Percentiles rank a stretch among this genome's conserved stretches.
Evolutionary conservation across 495 filamentous ascomycete species (phyloP).

Genomic region (Tuber brumale): DNA sequence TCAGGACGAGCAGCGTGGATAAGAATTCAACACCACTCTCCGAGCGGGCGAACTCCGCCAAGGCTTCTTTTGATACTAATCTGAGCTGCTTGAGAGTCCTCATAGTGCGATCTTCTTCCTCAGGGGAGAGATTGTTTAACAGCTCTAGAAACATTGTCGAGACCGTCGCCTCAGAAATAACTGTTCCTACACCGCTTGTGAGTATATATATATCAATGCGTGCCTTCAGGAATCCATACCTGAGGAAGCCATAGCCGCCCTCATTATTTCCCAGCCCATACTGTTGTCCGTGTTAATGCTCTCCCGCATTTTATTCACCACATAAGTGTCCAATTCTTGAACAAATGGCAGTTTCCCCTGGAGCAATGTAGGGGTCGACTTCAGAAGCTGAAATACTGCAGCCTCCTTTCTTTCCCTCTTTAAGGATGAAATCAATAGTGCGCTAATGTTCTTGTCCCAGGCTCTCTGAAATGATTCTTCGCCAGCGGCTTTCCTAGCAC

Average conservation of each 20-base stretch:
- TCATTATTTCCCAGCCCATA: constrained; percentile 43
- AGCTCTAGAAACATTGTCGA: constrained; percentile 45
- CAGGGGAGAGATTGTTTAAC: constrained; percentile 46
- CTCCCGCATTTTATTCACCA: constrained; percentile 28
- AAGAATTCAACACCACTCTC: constrained; percentile 51
- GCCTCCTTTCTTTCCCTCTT: constrained; percentile 25
- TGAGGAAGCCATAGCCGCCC: constrained; percentile 47
- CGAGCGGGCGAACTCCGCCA: constrained; percentile 46
- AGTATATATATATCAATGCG: not conserved
- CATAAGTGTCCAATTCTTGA: constrained; percentile 31
- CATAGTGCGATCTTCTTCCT: constrained; percentile 42
- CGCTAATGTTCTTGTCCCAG: constrained; percentile 23
- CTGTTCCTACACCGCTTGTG: not conserved
- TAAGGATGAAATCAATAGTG: constrained; percentile 26
- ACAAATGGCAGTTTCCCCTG: constrained; percentile 13
- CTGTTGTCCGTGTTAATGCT: constrained; percentile 28
- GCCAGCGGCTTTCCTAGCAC: constrained; percentile 18
- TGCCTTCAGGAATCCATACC: not conserved
- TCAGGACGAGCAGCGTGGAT: constrained; percentile 52
- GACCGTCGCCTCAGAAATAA: constrained; percentile 17
- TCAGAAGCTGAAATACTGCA: constrained; percentile 21
- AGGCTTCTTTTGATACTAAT: constrained; percentile 44
- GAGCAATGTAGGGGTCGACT: constrained; percentile 16
- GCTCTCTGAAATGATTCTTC: constrained; percentile 12
- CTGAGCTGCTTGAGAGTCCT: constrained; percentile 46